Evolutionary conservation across 2,329 filamentous ascomycete genomes (phyloP), one percentile per base, ranked within the genome.

Genomic region (Colletotrichum nymphaeae): DNA sequence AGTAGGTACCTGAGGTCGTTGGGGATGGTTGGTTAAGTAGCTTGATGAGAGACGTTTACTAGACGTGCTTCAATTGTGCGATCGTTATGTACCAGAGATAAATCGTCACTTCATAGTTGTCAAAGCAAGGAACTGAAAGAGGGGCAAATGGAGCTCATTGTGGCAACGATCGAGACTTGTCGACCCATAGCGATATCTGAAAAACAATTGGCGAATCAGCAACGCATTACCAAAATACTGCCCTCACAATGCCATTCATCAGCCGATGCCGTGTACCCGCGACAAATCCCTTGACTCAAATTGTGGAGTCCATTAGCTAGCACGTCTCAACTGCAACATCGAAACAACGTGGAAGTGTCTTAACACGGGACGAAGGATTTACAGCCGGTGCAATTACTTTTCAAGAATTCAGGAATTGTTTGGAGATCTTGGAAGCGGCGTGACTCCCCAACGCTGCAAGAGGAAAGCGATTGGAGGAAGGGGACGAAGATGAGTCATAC

Each of bases 241-340:
- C 19, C 35, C 7, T 11, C 28, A 26, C 2, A 8, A 66, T 24
- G 28, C 26, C 30, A 72, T 55, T 26, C 46, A 49, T 46, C 28
- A 9, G n/a, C 7, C 19, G 60, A 46, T 35, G 12, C 26, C 46
- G 14, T 24, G 4, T 22, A 28, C 5, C 12, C 14, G 63, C 22
- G 16, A 65, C 22, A n/a, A 57, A 30, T 69, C 3, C 7, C 9
- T n/a, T 73, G 67, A 66, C 46, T 62, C 70, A 73, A 26, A 62
- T 28, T 28, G 67, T 35, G 67, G 46, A 12, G 8, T 19, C 7
- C 0, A 32, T 64, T 63, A 26, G 37, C 19, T 24, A 26, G 11
- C 9, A 8, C 2, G 6, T 14, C 26, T 53, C 6, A n/a, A 19
- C 14, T 19, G 3, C 32, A 63, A 22, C 37, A 37, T 24, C 12